A percentile compares a stretch with the other conserved stretches of the same genome.
Conservation (phyloP, 129 eudicot species). For the Flaveria trinervia region DNA sequence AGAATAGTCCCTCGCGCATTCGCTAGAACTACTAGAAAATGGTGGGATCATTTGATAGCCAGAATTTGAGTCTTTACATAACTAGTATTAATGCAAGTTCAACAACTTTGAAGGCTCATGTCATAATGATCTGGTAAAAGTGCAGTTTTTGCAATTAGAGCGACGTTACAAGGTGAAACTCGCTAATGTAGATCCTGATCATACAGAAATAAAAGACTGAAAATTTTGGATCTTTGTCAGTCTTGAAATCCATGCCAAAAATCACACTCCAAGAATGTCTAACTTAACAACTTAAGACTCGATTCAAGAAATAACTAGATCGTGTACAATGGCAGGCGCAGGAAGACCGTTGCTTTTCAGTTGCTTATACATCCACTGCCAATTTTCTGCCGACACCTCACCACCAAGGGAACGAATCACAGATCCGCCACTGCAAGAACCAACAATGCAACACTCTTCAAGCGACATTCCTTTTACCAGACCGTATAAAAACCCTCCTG, state of each 20-base stretch:
- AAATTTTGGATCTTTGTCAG: slow-evolving; percentile 3
- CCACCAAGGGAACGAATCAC: slow-evolving; percentile 94
- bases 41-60: too few species aligned
- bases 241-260: slow-evolving; percentile 27
- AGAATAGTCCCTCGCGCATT: too few species aligned
- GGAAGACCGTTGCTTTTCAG: slow-evolving; percentile 69
- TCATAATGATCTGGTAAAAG: too few species aligned
- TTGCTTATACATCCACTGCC: slow-evolving; percentile 98
- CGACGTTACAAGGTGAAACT: too few species aligned
- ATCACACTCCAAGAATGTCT: slow-evolving; percentile 22
- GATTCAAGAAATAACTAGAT: slow-evolving; percentile 25
- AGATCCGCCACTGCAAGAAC: slow-evolving; percentile 93
- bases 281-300: slow-evolving; percentile 22
- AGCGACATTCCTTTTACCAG: slow-evolving; percentile 76
- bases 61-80: too few species aligned
- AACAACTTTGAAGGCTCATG: too few species aligned
- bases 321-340: slow-evolving; percentile 37
- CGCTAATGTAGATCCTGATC: not conserved
- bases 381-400: slow-evolving; percentile 79
- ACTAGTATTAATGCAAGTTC: too few species aligned
- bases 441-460: slow-evolving; percentile 84
- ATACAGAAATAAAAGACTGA: slow-evolving; percentile 9
- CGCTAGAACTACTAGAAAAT: too few species aligned
- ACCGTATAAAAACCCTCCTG: slow-evolving; percentile 93
- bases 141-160: not conserved